Conservation (phyloP, 2,329 filamentous ascomycete species). For the Aspergillus ruber region DNA sequence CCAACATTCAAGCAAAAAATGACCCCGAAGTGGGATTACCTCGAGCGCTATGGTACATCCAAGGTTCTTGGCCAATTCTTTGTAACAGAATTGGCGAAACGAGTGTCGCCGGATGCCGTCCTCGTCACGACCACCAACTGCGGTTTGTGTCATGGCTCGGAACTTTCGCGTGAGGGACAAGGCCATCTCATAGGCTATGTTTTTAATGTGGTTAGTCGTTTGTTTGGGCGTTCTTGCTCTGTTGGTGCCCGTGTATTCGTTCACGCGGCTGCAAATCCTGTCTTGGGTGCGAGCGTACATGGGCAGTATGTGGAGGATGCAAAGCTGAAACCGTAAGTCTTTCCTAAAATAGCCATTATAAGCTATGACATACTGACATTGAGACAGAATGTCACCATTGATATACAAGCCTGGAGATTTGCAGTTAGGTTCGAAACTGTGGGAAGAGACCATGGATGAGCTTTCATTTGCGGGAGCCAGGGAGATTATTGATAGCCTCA, state of each 20-base stretch:
- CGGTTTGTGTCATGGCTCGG: slow-evolving; percentile 3
- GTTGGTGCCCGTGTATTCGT: slow-evolving; percentile 5
- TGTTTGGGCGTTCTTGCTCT: neutral
- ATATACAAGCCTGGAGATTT: neutral
- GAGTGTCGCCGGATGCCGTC: slow-evolving; percentile 2
- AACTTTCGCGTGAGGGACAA: slow-evolving; percentile 3
- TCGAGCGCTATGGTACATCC: slow-evolving; percentile 7
- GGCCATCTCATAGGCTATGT: neutral
- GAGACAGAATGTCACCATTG: neutral
- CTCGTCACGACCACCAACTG: slow-evolving; percentile 3
- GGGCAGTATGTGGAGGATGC: slow-evolving; percentile 4
- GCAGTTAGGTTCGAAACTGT: neutral
- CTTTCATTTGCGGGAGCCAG: neutral
- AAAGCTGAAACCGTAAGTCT: slow-evolving; percentile 2
- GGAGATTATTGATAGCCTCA: too few relatives aligned
- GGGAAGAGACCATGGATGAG: neutral
- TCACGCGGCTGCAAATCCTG: slow-evolving; percentile 5
- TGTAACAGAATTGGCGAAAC: slow-evolving; percentile 1
- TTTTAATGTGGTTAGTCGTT: neutral
- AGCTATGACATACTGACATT: neutral
- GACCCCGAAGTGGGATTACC: neutral
- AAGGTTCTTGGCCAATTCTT: slow-evolving; percentile 13
- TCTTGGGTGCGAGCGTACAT: slow-evolving; percentile 1
- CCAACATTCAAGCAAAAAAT: slow-evolving; percentile 5
- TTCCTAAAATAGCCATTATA: neutral